phyloP scores from a whole-genome alignment of 352 stramenopile genomes.

The Pythium biforme region DNA sequence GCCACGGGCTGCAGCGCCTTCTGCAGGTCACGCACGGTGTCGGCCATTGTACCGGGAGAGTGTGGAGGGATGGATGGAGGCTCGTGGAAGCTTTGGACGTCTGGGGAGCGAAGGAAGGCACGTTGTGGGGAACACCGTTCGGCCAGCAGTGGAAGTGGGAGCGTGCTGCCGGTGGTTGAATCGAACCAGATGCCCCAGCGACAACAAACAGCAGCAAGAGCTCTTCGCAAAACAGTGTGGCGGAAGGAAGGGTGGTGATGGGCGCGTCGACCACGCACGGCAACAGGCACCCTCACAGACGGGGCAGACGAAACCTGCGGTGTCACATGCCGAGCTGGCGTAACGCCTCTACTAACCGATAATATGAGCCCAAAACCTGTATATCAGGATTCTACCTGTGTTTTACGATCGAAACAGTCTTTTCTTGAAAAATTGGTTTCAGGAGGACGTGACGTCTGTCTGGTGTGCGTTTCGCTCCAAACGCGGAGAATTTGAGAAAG shows the following conservation, averaged over 20 bases:
- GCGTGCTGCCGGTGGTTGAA: slow-evolving; percentile 6
- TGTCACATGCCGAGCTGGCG: background rate
- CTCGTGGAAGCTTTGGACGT: no score
- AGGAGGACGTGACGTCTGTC: slow-evolving; percentile 10
- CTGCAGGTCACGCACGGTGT: slow-evolving; percentile 48
- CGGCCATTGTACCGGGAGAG: slow-evolving; percentile 34
- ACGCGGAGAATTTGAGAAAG: slow-evolving; percentile 6
- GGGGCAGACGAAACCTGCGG: background rate
- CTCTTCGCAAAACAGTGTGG: slow-evolving; percentile 4
- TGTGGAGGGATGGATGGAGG: background rate
- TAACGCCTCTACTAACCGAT: background rate
- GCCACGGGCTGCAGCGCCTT: slow-evolving; percentile 40
- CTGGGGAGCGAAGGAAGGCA: no score
- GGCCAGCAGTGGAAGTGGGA: background rate
- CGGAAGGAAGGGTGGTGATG: background rate
- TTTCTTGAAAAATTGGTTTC: background rate
- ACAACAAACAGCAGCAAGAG: no score
- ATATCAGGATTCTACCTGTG: background rate
- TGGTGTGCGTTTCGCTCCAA: slow-evolving; percentile 21
- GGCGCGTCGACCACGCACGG: background rate
- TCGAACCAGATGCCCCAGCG: slow-evolving; percentile 10
- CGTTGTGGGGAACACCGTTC: no score
- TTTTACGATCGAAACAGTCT: background rate
- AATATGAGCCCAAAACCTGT: background rate
- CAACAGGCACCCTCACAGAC: background rate